Conservation (phyloP, 2,329 filamentous ascomycete species). For the Fusarium floridanum region DNA sequence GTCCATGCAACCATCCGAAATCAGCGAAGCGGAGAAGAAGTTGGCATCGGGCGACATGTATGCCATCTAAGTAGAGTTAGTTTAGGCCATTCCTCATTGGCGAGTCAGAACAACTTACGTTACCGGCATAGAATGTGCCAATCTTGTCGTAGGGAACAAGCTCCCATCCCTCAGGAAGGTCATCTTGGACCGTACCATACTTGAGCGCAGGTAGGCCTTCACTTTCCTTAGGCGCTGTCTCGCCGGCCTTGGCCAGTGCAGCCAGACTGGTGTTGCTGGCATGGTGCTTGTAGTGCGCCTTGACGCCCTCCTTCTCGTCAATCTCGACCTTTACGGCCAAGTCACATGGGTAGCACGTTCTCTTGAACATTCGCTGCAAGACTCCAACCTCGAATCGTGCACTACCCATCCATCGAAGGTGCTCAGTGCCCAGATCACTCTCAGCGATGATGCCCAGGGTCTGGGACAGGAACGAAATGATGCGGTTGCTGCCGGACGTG, state of each 20-base stretch:
- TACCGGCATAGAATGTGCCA: constrained; percentile 94
- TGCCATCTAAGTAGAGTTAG: constrained; percentile 72
- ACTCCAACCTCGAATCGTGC: constrained; percentile 89
- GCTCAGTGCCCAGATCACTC: constrained; percentile 88
- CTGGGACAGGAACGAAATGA: constrained; percentile 91
- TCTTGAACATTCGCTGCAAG: constrained; percentile 79
- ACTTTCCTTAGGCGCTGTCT: constrained; percentile 49
- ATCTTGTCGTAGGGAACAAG: constrained; percentile 80
- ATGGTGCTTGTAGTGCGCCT: constrained; percentile 75
- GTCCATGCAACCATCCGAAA: constrained; percentile 88
- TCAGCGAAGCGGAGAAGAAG: constrained; percentile 87
- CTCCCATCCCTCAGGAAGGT: constrained; percentile 83
- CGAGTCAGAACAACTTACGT: constrained; percentile 64
- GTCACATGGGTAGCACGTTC: constrained; percentile 89
- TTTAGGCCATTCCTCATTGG: neutral
- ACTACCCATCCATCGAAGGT: constrained; percentile 92
- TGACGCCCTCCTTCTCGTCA: constrained; percentile 79
- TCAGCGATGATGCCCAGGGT: constrained; percentile 92
- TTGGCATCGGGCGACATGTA: constrained; percentile 90
- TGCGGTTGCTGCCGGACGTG: constrained; percentile 81
- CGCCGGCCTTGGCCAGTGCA: constrained; percentile 41
- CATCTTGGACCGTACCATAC: constrained; percentile 84
- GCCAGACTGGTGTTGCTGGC: constrained; percentile 50
- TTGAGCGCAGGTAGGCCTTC: constrained; percentile 77
- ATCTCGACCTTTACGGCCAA: constrained; percentile 87